These are phyloP conservation scores for Bonia amplexicaulis DNA, from an alignment of 176 grass and related monocot genomes.

Conservation along the genomic window DNA sequence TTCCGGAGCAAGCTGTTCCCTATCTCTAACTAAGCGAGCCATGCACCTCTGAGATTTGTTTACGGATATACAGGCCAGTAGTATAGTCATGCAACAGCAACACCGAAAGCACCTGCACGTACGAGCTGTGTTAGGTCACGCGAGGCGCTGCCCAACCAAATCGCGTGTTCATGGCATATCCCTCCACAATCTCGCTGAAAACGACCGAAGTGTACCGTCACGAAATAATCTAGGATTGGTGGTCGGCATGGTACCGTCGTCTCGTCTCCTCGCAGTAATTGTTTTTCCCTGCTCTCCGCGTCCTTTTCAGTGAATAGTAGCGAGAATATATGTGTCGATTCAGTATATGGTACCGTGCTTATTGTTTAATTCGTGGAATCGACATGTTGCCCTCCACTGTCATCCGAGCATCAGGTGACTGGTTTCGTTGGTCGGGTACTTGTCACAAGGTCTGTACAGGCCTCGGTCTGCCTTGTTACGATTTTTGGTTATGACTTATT, in stretches of 20 bases:
- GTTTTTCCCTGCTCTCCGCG: background rate
- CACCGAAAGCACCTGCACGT: background rate
- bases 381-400: background rate
- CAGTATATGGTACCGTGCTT: background rate
- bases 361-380: background rate
- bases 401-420: background rate
- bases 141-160: conserved; percentile 15
- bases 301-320: background rate
- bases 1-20: background rate
- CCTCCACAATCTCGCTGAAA: conserved; percentile 4
- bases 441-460: background rate
- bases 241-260: background rate
- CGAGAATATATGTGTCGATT: background rate
- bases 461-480: background rate
- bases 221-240: background rate
- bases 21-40: background rate
- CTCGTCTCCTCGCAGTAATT: background rate
- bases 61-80: background rate
- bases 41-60: background rate
- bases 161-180: conserved; percentile 22
- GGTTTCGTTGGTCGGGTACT: background rate
- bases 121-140: conserved; percentile 20
- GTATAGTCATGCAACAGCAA: background rate
- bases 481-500: no score
- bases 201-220: conserved; percentile 9